Evolutionary conservation across 1,284 basidiomycete genomes (phyloP).

Genomic region (Anthracocystis panici-leucophaei): DNA sequence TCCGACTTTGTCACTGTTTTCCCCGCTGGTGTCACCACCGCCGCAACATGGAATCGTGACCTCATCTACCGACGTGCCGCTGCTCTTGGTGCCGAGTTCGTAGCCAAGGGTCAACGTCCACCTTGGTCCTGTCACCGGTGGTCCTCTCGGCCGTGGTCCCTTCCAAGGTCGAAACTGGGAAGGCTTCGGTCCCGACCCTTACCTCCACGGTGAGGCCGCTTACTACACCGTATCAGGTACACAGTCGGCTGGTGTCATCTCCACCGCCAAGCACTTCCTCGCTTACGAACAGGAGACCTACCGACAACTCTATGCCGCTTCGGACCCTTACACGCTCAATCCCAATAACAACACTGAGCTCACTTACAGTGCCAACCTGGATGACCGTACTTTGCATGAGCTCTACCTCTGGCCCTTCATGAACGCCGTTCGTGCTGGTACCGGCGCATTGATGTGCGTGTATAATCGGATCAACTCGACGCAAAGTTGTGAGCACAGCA

Average conservation of each 20-base stretch:
- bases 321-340: conserved; percentile 48
- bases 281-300: conserved; percentile 49
- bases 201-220: conserved; percentile 41
- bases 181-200: conserved; percentile 44
- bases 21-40: conserved; percentile 45
- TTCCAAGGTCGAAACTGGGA: conserved; percentile 50
- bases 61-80: conserved; percentile 36
- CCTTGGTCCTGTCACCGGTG: conserved; percentile 67
- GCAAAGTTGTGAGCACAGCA: conserved; percentile 24
- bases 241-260: conserved; percentile 39
- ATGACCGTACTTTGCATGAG: conserved; percentile 46
- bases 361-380: conserved; percentile 69
- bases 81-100: conserved; percentile 44
- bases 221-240: conserved; percentile 45
- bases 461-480: conserved; percentile 34
- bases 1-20: conserved; percentile 51
- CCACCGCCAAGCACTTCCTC: conserved; percentile 50
- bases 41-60: conserved; percentile 48
- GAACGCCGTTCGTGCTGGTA: conserved; percentile 45
- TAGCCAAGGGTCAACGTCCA: conserved; percentile 46
- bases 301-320: conserved; percentile 33
- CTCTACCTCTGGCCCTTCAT: conserved; percentile 53
- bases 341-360: conserved; percentile 52
- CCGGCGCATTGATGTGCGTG: conserved; percentile 42
- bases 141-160: conserved; percentile 42